These are phyloP conservation scores for Peronosclerospora sorghi DNA, from an alignment of 352 stramenopile genomes.

Conservation along the genomic window DNA sequence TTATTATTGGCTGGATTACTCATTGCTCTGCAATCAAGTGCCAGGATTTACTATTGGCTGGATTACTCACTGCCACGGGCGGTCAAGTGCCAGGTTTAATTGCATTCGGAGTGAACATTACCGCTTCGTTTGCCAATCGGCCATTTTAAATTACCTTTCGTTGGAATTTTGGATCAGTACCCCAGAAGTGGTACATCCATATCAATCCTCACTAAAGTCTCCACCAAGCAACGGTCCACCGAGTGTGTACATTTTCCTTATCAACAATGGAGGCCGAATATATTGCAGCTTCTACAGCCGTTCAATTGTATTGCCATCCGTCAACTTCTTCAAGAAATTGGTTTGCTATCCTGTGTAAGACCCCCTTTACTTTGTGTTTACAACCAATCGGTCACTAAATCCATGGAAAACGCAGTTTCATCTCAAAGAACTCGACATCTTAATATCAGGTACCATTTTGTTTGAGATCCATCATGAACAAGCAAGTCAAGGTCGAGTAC, in stretches of 20 bases:
- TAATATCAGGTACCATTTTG: not conserved
- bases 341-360: not conserved
- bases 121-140: no score
- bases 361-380: not conserved
- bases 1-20: no score
- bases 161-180: no score
- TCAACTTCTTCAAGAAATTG: not conserved
- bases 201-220: no score
- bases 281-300: not conserved
- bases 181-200: no score
- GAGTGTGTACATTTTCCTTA: not conserved
- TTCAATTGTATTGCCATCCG: not conserved
- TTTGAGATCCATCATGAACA: not conserved
- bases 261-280: not conserved
- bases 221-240: no score
- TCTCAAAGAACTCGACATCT: not conserved
- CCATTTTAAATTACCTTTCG: no score
- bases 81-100: no score
- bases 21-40: no score
- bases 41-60: no score
- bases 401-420: not conserved
- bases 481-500: not conserved
- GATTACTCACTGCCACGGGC: no score
- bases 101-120: no score
- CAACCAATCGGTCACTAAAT: not conserved